These are phyloP conservation scores for Fomitopsis serialis DNA, from an alignment of 768 basidiomycete species.

Conservation along the genomic window DNA sequence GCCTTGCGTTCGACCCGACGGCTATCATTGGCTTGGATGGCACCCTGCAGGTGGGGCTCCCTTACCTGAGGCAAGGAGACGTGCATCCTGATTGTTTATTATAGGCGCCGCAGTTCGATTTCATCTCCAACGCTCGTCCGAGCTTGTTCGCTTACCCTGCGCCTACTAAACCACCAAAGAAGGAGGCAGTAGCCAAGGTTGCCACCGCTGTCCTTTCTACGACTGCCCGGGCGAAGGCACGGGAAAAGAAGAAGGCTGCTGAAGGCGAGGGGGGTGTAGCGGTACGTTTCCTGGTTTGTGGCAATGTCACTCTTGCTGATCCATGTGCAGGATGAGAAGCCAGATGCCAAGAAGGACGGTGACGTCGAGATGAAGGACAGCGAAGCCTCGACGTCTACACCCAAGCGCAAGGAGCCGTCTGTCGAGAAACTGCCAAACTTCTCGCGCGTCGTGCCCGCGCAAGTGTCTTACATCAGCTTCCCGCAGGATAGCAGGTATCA, in stretches of 20 bases:
- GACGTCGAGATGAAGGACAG: conserved; percentile 80
- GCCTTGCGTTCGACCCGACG: conserved; percentile 91
- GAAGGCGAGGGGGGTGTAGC: conserved; percentile 82
- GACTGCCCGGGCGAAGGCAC: conserved; percentile 93
- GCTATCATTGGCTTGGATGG: conserved; percentile 89
- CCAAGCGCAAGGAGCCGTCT: conserved; percentile 64
- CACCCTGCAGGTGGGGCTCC: conserved; percentile 61
- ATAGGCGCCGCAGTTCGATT: conserved; percentile 93
- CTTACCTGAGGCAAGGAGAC: too few relatives aligned
- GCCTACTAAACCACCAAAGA: conserved; percentile 82
- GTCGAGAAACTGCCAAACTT: conserved; percentile 81
- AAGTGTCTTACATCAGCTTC: conserved; percentile 83
- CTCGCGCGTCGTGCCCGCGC: conserved; percentile 87
- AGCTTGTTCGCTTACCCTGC: conserved; percentile 92
- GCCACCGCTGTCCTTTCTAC: conserved; percentile 95
- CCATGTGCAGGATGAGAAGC: conserved; percentile 44
- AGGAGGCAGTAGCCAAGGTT: conserved; percentile 87
- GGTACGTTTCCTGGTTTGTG: conserved; percentile 36
- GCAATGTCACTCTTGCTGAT: conserved; percentile 11
- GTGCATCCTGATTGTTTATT: not conserved
- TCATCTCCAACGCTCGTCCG: conserved; percentile 83
- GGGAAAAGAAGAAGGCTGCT: conserved; percentile 88
- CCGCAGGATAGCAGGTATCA: conserved; percentile 75
- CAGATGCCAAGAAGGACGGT: conserved; percentile 47
- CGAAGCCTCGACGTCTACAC: conserved; percentile 31